Percentiles rank a stretch among this genome's conserved stretches.
These are phyloP conservation scores for Stylosanthes scabra DNA, from an alignment of 331 rosid genomes.

Conservation along the genomic window DNA sequence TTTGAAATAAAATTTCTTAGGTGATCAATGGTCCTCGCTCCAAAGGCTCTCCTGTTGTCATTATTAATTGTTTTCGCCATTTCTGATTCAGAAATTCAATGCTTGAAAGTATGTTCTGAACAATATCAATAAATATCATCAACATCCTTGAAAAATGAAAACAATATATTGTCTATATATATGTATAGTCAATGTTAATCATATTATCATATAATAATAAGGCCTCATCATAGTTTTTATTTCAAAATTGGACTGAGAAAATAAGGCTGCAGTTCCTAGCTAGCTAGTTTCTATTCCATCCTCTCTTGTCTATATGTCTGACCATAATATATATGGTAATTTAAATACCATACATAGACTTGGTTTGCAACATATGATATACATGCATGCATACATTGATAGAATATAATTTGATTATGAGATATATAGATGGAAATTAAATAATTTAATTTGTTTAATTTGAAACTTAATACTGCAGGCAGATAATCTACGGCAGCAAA, in stretches of 20 bases:
- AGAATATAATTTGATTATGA: no score
- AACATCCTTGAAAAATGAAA: slow-evolving; percentile 35
- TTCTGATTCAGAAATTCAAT: slow-evolving; percentile 38
- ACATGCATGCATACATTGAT: neutral
- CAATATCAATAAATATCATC: slow-evolving; percentile 18
- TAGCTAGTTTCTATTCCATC: no score
- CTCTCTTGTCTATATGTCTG: no score
- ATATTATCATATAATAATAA: neutral
- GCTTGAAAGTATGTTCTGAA: slow-evolving; percentile 43
- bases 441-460: no score
- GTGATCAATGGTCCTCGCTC: neutral
- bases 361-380: neutral
- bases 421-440: neutral
- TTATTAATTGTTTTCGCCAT: slow-evolving; percentile 22
- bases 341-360: no score
- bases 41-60: neutral
- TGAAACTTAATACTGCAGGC: slow-evolving; percentile 58
- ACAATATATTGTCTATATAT: neutral
- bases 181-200: no score
- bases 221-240: slow-evolving; percentile 7
- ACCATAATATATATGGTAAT: no score
- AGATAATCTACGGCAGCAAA: slow-evolving; percentile 80
- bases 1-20: slow-evolving; percentile 20
- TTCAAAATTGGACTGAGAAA: slow-evolving; percentile 39
- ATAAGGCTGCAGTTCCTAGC: no score